Percentiles rank a stretch among this genome's conserved stretches.
These are phyloP conservation scores for Talaromyces atroroseus DNA, from an alignment of 2,329 filamentous ascomycete genomes.

Conservation along the genomic window DNA sequence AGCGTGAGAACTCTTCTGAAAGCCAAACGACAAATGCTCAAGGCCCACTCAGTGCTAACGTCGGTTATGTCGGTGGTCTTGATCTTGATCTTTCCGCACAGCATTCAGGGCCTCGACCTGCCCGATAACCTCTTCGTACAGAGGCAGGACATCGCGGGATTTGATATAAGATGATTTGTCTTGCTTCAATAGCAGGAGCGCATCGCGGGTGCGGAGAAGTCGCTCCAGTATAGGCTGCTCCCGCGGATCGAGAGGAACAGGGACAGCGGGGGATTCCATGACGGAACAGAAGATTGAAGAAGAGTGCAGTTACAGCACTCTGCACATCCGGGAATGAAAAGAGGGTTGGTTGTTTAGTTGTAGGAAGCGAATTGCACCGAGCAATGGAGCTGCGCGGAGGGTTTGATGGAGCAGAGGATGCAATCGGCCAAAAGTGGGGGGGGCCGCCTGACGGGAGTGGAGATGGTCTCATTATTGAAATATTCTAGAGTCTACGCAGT, in stretches of 20 bases:
- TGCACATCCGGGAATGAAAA: neutral
- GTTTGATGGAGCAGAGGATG: slow-evolving; percentile 6
- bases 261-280: slow-evolving; percentile 58
- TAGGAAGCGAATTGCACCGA: neutral
- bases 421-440: slow-evolving; percentile 7
- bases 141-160: slow-evolving; percentile 57
- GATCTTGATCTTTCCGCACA: slow-evolving; percentile 45
- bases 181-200: slow-evolving; percentile 57
- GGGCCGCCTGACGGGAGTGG: neutral
- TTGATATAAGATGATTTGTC: slow-evolving; percentile 60
- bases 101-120: slow-evolving; percentile 58
- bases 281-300: slow-evolving; percentile 24
- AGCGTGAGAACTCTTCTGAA: slow-evolving; percentile 1
- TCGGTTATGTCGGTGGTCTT: slow-evolving; percentile 55
- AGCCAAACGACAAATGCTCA: slow-evolving; percentile 4
- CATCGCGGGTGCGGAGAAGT: slow-evolving; percentile 53
- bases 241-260: slow-evolving; percentile 55
- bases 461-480: neutral
- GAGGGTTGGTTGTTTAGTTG: neutral
- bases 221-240: slow-evolving; percentile 62
- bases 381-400: neutral
- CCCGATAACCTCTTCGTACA: slow-evolving; percentile 57
- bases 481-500: neutral
- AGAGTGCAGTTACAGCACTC: neutral
- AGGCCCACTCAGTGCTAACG: slow-evolving; percentile 33